Evolutionary conservation across 2,329 filamentous ascomycete genomes (phyloP), one percentile per base, ranked within the genome.

Genomic region (Fusarium verrucosum): DNA sequence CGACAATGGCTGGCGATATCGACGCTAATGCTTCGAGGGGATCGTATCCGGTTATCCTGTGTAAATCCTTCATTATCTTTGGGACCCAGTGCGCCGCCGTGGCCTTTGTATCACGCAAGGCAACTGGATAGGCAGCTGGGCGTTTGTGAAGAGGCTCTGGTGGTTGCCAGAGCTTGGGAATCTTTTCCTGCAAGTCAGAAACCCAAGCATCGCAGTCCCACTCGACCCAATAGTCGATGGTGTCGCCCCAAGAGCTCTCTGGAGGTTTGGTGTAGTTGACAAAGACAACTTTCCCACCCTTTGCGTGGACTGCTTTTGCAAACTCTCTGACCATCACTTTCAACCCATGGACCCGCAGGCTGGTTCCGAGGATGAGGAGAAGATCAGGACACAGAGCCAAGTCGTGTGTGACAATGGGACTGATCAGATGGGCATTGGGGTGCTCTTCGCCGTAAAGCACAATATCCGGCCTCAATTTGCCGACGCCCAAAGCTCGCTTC

Each of bases 121-220:
- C 78, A 6, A 77, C 75, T 1, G 82, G 81, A 16, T 80, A 76
- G 35, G 75, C 68, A 4, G 73, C 67, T 3, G 76, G 75, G 33
- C 76, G 77, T 50, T 74, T 73, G n/a, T n/a, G n/a, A 42, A 77
- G 75, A 53, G 78, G 80, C 43, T 82, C 80, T 0, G 81, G 80
- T 0, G 82, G 82, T 54, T 85, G 76, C 87, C 87, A 90, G 5
- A 90, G 77, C 43, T 83, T 81, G 3, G 86, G 84, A 53, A 88
- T 82, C 50, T 85, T 83, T 46, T 77, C 75, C 59, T 84, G 85
- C 50, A 92, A 73, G 69, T 91, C 87, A 10, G 81, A 75, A 1
- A 92, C 88, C 89, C 89, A 92, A 5, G 85, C 85, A 66, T 92
- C 89, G 58, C 89, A 92, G 70, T 92, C 89, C 88, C 88, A 91